Base-by-base conservation (phyloP, 257 asterid genomes). In the Rehmannia glutinosa region DNA sequence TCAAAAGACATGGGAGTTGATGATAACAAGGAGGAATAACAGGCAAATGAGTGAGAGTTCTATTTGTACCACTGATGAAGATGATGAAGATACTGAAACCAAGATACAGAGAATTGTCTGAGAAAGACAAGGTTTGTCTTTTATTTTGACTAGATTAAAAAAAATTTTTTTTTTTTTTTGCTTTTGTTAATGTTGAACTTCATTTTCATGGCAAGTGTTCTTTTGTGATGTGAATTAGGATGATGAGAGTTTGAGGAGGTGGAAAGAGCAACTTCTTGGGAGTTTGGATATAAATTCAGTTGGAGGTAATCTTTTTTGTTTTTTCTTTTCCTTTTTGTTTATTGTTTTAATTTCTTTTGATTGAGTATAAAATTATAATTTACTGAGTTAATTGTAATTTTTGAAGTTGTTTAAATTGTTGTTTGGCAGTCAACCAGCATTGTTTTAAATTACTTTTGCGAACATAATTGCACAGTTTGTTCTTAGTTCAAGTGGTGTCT, bases 191-290 rank as follows among this genome's bases (percentile, higher is more conserved):
- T 33, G 13, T 6, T 53, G 32, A 9, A 0, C 21, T 55, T 39
- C 5, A 17, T 28, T 19, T 30, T 17, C 8, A 20, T 27, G 15
- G n/a, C 12, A n/a, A 6, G 35, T 15, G 23, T 15, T 33, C 13
- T 10, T n/a, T 21, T 53, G 46, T 52, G 17, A 2, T 62, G 36
- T 27, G 38, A 21, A 12, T 57, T 24, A 86, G 94, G 94, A 86
- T 73, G 94, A 86, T 56, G 94, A 86, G 81, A 86, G 94, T 63
- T 72, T 84, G 82, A 68, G 88, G 73, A 84, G 88, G 77, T 86
- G 94, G 94, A 86, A 86, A 60, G 91, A 84, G 55, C 90, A 86
- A 55, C 88, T 84, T 54, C 88, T 86, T 64, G 94, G 94, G 53
- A 82, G 85, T 61, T 87, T 86, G 64, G 91, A 84, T 66, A 59